These are phyloP conservation scores for Discostella stelligera DNA, from an alignment of 352 stramenopile species.

Conservation along the genomic window DNA sequence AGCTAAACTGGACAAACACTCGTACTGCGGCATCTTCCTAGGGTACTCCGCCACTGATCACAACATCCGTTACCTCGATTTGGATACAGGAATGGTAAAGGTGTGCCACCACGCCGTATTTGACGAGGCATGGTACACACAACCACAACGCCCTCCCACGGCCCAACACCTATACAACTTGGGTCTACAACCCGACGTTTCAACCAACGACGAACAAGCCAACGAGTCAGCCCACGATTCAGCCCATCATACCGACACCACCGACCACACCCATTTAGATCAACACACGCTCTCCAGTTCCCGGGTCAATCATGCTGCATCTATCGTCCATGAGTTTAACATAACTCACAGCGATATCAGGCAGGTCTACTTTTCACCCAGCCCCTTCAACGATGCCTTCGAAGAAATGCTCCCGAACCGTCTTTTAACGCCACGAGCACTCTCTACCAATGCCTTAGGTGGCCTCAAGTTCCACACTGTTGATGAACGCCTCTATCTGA, in stretches of 20 bases:
- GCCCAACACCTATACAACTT: constrained; percentile 26
- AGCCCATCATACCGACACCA: background rate
- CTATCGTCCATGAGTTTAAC: background rate
- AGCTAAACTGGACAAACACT: constrained; percentile 20
- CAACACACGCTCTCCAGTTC: too few relatives aligned
- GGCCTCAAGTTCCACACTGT: too few relatives aligned
- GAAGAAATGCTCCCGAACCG: background rate
- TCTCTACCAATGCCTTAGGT: too few relatives aligned
- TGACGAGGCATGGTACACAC: constrained; percentile 33
- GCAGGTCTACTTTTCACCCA: too few relatives aligned
- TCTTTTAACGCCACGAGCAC: background rate
- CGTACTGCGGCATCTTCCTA: constrained; percentile 30
- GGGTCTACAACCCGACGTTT: background rate
- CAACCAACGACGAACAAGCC: background rate
- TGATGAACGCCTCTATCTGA: too few relatives aligned
- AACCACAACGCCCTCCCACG: constrained; percentile 7
- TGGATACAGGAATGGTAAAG: constrained; percentile 17
- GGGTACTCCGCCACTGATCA: constrained; percentile 24
- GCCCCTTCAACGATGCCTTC: constrained; percentile 13
- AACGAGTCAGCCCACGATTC: background rate
- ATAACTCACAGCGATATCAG: too few relatives aligned
- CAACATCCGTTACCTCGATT: constrained; percentile 29
- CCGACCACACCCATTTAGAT: background rate
- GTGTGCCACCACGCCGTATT: constrained; percentile 24
- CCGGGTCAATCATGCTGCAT: background rate